Base-by-base conservation (phyloP, 2,329 filamentous ascomycete genomes). In the Trichoderma sp. region DNA sequence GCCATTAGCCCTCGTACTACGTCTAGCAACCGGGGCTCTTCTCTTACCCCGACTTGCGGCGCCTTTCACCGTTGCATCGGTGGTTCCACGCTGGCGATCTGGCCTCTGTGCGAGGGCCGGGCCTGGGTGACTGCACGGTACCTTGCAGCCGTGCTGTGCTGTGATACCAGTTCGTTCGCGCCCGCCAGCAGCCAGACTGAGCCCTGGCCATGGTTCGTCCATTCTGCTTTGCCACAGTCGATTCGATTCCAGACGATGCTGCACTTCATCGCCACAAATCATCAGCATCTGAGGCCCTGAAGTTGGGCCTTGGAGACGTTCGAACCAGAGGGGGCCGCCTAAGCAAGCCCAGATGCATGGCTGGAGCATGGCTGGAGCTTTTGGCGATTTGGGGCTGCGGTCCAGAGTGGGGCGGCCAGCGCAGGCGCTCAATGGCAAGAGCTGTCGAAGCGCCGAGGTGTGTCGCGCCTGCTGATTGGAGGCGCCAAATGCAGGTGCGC, bases 391-490 rank as follows among this genome's bases (percentile, higher is more conserved):
- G 77, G 76, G 79, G 77, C 77, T 79, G 80, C 79, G 78, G 79
- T 80, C 76, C 77, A 80, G 76, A 79, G 82, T 78, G 81, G 81
- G 80, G 76, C 80, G 33, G 65, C 56, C 53, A 64, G 53, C 66
- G 38, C 74, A 71, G 75, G 78, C 79, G 78, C 79, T 80, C 82
- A 83, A 83, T 83, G 75, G 81, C 79, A 80, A 77, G 77, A 76
- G 79, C 76, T 76, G 79, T 81, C 76, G 78, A 82, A 83, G 82
- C 82, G 82, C 82, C 82, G 78, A 82, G 65, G 74, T 79, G 77
- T 78, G 78, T 80, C 81, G 79, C 76, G 79, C 77, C 74, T 79
- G 76, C 74, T 77, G 79, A 86, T 86, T 86, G 85, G 85, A 74
- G 78, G 77, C 53, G 71, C 74, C 75, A 78, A 74, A 76, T 80